Base-by-base conservation (phyloP, 305 asterid genomes). In the Fraxinus baroniana region DNA sequence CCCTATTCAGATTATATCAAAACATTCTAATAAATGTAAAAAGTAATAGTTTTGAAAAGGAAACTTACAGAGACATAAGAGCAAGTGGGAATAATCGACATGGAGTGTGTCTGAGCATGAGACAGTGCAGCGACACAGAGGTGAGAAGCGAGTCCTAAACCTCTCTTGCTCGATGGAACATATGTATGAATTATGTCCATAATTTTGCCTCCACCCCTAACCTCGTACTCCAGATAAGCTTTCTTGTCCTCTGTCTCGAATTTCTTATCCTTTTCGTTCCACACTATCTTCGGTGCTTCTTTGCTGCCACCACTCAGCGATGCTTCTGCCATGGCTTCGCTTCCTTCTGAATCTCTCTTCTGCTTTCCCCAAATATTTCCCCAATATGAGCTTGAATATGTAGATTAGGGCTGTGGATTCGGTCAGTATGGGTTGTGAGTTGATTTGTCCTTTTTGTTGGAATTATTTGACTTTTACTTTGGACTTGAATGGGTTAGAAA, bases 141-240 rank as follows among this genome's bases (percentile, higher is more conserved):
- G 20, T 85, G 89, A 71, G 95, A 82, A 79, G 98, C 99, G 44
- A 95, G 91, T 66, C 98, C 98, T 36, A 89, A 84, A 55, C 99
- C 98, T 72, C 99, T 93, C 91, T 95, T 95, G 88, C 89, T 82
- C 0, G 90, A 88, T 0, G 98, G 98, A 26, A 95, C 99, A 66
- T 87, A 95, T 24, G 99, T 95, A 81, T 95, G 99, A 77, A 89
- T 80, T 37, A 95, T 90, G 82, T 95, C 99, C 90, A 92, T 91
- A 28, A 90, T 86, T 81, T 82, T 88, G 37, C 84, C 89, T 36
- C 73, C 87, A 5, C 83, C 74, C 66, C 76, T 81, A 24, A 88
- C 79, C 80, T 83, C 86, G 86, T 92, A 95, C 80, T 90, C 89
- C 68, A 95, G 88, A 82, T 91, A 95, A 0, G 98, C 92, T 82